These are phyloP conservation scores for Flagelloscypha sp. DNA, from an alignment of 768 basidiomycete genomes.

Conservation along the genomic window DNA sequence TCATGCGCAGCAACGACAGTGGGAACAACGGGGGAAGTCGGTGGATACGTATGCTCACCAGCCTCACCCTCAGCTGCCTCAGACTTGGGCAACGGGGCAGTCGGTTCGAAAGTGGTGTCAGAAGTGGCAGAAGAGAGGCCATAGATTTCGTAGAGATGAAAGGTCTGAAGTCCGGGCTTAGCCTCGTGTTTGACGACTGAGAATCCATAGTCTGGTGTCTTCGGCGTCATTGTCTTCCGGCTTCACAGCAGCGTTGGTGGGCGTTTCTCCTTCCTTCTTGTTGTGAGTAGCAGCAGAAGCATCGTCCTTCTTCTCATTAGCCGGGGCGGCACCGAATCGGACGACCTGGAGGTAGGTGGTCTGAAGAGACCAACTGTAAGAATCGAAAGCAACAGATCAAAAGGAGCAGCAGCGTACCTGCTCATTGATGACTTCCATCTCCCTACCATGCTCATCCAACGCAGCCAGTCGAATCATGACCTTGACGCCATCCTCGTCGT, in stretches of 20 bases:
- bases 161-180: conserved; percentile 82
- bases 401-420: too few relatives aligned
- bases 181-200: conserved; percentile 93
- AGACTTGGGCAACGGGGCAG: conserved; percentile 29
- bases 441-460: conserved; percentile 65
- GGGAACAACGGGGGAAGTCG: conserved; percentile 22
- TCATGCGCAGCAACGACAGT: conserved; percentile 47
- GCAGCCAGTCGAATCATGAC: conserved; percentile 77
- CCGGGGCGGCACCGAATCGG: conserved; percentile 46
- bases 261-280: too few relatives aligned
- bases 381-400: too few relatives aligned
- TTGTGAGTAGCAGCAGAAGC: conserved; percentile 14
- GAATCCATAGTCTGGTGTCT: conserved; percentile 79
- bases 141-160: conserved; percentile 93
- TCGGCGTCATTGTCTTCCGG: conserved; percentile 36
- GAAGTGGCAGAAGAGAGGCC: conserved; percentile 64
- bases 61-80: too few relatives aligned
- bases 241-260: too few relatives aligned
- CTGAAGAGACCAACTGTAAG: too few relatives aligned
- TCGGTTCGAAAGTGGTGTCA: conserved; percentile 22
- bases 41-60: too few relatives aligned
- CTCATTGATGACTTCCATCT: conserved; percentile 65
- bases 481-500: conserved; percentile 58
- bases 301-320: conserved; percentile 11
- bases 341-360: conserved; percentile 84